Evolutionary conservation across 2,329 filamentous ascomycete genomes (phyloP), one percentile per base, ranked within the genome.

Genomic region (Talaromyces verruculosus): DNA sequence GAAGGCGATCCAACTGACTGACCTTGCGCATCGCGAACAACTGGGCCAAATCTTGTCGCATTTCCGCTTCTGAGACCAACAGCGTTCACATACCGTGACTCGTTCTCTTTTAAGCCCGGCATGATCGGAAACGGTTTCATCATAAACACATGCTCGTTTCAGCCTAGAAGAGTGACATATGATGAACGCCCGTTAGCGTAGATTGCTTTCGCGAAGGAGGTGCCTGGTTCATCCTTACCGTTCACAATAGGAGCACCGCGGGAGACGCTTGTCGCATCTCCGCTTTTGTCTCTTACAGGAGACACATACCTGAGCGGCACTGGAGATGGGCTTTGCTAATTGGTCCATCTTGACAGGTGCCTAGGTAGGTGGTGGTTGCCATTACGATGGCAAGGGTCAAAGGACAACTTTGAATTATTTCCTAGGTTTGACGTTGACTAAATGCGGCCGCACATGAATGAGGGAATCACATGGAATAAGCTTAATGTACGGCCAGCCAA

Each of bases 1-100:
- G 17, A 41, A n/a, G 1, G 15, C 5, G 39, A 41, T 41, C 5
- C 37, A 19, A 19, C 7, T n/a, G 17, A 39, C 37, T 39, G 17
- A 22, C 43, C 10, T 47, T 22, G 43, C 19, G 43, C 43, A 47
- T 47, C 43, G 43, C 43, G 43, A 47, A 47, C 19, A 47, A 22
- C 43, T 22, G 43, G 43, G 43, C 43, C 43, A 47, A n/a, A 2
- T 8, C 19, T 51, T 64, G 39, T 64, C 62, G 28, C 62, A 64
- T 15, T 49, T 64, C 17, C 62, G 62, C 51, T 64, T 64, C 22
- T 41, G 37, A 5, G 35, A 43, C 41, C 41, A 43, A 43, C 41
- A 43, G 41, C 41, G 41, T 43, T 43, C 41, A 19, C 41, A 43
- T 43, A 43, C 41, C 41, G n/a, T 43, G 7, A 43, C n/a, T 43